Evolutionary conservation across 2,329 filamentous ascomycete species (phyloP).

Genomic region (Fusarium sp.): DNA sequence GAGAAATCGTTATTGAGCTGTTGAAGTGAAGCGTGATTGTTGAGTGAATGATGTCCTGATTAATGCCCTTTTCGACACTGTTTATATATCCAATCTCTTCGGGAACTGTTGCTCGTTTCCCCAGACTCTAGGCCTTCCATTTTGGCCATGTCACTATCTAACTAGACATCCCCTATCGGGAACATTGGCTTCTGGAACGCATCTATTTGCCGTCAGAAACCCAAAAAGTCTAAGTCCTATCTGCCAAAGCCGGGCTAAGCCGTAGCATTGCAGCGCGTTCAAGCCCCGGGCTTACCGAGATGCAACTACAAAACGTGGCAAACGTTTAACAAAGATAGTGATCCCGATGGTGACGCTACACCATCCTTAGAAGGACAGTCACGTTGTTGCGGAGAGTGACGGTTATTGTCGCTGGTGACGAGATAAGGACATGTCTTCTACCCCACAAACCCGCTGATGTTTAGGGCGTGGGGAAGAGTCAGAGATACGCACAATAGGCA

Average conservation of each 20-base stretch:
- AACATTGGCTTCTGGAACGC: neutral
- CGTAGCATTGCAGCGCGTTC: neutral
- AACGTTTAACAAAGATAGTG: slow-evolving; percentile 26
- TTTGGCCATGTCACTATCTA: neutral
- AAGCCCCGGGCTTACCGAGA: neutral
- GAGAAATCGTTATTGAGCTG: neutral
- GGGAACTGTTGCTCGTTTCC: slow-evolving; percentile 37
- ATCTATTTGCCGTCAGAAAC: neutral
- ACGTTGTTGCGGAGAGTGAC: neutral
- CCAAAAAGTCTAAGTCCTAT: slow-evolving; percentile 10
- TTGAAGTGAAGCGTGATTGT: neutral
- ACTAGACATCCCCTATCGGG: neutral
- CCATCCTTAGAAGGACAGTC: neutral
- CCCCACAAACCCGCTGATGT: slow-evolving; percentile 9
- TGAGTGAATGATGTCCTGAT: neutral
- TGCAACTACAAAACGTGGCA: neutral
- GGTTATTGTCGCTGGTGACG: slow-evolving; percentile 34
- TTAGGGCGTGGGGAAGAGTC: slow-evolving; percentile 2
- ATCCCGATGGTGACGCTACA: slow-evolving; percentile 10
- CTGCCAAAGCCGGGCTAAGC: slow-evolving; percentile 28
- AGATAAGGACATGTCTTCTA: slow-evolving; percentile 15
- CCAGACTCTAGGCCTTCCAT: neutral
- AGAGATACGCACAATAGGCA: slow-evolving; percentile 15
- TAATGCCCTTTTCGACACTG: neutral
- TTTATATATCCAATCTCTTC: slow-evolving; percentile 29